Conservation (phyloP, 805 yeast genomes). For the Candida pseudofarinosa region DNA sequence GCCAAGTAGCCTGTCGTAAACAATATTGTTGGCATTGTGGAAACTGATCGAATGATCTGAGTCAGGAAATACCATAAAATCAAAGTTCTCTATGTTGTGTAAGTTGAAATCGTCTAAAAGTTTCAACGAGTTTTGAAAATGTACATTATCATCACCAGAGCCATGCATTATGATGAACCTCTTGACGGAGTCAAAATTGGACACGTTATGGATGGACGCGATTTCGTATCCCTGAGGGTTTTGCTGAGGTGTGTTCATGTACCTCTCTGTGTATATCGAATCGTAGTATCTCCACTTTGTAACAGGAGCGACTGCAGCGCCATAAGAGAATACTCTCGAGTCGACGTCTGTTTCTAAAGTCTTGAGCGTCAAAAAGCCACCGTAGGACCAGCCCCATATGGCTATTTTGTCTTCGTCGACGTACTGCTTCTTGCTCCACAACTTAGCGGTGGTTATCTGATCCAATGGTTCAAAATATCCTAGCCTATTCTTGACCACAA, state of each 20-base stretch:
- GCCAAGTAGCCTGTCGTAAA: conserved; percentile 46
- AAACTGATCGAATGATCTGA: conserved; percentile 69
- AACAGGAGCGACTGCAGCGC: conserved; percentile 83
- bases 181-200: conserved; percentile 44
- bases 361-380: conserved; percentile 74
- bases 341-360: conserved; percentile 67
- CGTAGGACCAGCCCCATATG: conserved; percentile 88
- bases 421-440: conserved; percentile 59
- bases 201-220: conserved; percentile 40
- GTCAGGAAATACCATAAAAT: conserved; percentile 76
- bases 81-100: conserved; percentile 77
- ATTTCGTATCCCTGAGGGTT: conserved; percentile 48
- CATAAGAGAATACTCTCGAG: conserved; percentile 56
- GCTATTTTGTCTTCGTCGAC: conserved; percentile 60
- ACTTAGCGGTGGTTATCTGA: conserved; percentile 79
- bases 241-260: conserved; percentile 54
- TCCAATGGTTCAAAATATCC: conserved; percentile 83
- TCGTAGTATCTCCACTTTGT: conserved; percentile 75
- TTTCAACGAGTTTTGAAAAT: conserved; percentile 63
- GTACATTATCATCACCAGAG: conserved; percentile 82
- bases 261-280: conserved; percentile 76
- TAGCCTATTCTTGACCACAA: conserved; percentile 73
- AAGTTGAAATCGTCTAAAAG: conserved; percentile 64
- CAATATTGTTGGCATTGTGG: conserved; percentile 69
- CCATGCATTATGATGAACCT: conserved; percentile 76